Base-by-base conservation (phyloP, 176 grass and related monocot species). In the Rhynchospora tenuis region DNA sequence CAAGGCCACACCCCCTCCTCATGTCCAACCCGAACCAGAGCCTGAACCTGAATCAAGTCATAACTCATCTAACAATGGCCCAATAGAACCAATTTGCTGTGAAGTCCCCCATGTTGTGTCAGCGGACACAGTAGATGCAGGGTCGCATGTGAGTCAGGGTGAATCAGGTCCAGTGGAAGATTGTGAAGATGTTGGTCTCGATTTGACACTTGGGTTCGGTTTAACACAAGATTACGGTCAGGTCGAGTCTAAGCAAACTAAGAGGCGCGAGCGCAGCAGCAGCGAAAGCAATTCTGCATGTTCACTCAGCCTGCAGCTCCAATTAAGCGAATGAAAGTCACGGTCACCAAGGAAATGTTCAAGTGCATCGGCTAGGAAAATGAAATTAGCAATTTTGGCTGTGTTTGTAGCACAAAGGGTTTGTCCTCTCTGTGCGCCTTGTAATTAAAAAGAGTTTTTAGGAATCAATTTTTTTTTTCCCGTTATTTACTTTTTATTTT, bases 181-280 rank as follows among this genome's bases (percentile, higher is more conserved):
- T 7, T 57, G 69, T 24, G 51, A 81, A 14, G 63, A 44, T 57
- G 22, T 78, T 22, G 45, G 47, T 38, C 13, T 55, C 13, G 84
- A 86, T 64, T 81, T 79, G 26, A 79, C 77, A n/a, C 71, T 77
- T 0, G 76, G 63, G 13, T 76, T 76, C 13, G 7, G 72, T 22
- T 26, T 16, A 17, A 75, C 46, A 75, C 72, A 23, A 16, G 23
- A 76, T 31, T 23, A 14, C 2, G 73, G 26, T 31, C 72, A 24
- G 45, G 24, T 29, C 16, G 22, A 55, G 13, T 76, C 47, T 17
- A 12, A 55, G 3, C 73, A 24, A 13, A 7, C 26, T 0, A 55
- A 76, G n/a, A 26, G 24, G 14, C 55, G 50, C 24, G 24, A 29
- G 14, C 26, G 12, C 4, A 74, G 71, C 46, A 74, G 45, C 5